phyloP scores from a whole-genome alignment of 2,329 filamentous ascomycete species.

The Colletotrichum sp. region DNA sequence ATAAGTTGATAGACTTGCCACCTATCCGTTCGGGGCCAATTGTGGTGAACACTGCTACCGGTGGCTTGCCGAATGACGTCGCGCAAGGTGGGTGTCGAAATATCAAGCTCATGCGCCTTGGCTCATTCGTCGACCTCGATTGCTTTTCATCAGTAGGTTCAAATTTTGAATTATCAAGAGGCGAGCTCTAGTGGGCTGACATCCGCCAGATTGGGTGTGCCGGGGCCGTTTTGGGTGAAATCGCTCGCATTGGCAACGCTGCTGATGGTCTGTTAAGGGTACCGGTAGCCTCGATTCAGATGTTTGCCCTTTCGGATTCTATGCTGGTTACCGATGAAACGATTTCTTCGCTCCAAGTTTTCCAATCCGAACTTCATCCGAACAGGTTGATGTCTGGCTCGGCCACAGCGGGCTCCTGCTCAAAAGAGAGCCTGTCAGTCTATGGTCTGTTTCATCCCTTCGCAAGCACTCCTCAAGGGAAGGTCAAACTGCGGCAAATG shows the following conservation, averaged over 20 bases:
- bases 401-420: constrained; percentile 53
- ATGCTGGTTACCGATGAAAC: constrained; percentile 87
- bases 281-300: constrained; percentile 56
- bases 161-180: background rate
- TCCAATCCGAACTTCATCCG: constrained; percentile 82
- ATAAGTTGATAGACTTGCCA: constrained; percentile 67
- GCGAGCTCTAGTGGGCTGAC: background rate
- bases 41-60: background rate
- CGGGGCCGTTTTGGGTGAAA: constrained; percentile 82
- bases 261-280: background rate
- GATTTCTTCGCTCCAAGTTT: constrained; percentile 81
- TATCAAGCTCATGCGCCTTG: constrained; percentile 70
- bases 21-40: constrained; percentile 31
- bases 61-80: background rate
- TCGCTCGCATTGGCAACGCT: constrained; percentile 59
- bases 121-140: constrained; percentile 75
- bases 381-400: constrained; percentile 76
- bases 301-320: constrained; percentile 70
- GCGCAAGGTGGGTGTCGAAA: constrained; percentile 50
- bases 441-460: constrained; percentile 82
- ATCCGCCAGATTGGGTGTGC: constrained; percentile 72
- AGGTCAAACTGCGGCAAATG: constrained; percentile 72
- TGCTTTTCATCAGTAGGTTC: constrained; percentile 68
- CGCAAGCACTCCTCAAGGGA: constrained; percentile 81
- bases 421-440: constrained; percentile 83